These are phyloP conservation scores for Xylariomycetidae sp. DNA, from an alignment of 2,329 filamentous ascomycete genomes.

Conservation along the genomic window DNA sequence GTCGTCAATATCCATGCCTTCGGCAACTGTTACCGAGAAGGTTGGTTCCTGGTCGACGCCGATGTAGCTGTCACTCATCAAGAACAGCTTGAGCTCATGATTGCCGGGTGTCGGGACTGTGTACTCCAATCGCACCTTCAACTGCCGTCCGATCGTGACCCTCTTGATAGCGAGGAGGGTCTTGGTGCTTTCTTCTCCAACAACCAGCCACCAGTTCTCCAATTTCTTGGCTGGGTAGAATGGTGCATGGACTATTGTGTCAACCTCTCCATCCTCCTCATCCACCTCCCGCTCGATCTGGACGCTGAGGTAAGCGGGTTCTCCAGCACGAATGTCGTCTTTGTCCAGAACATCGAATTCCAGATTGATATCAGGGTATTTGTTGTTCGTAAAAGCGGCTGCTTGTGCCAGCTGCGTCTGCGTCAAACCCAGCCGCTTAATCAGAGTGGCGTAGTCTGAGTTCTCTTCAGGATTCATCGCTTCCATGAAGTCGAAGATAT, in stretches of 20 bases:
- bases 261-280: slow-evolving; percentile 63
- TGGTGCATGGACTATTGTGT: slow-evolving; percentile 84
- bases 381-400: slow-evolving; percentile 92
- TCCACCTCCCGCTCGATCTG: slow-evolving; percentile 79
- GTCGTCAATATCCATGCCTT: slow-evolving; percentile 93
- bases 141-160: slow-evolving; percentile 74
- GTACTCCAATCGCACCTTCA: slow-evolving; percentile 81
- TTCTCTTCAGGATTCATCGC: slow-evolving; percentile 97
- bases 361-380: slow-evolving; percentile 91
- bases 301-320: slow-evolving; percentile 77
- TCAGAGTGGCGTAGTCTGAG: slow-evolving; percentile 68
- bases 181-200: slow-evolving; percentile 87
- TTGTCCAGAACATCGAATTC: slow-evolving; percentile 82
- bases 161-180: slow-evolving; percentile 90
- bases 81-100: slow-evolving; percentile 82
- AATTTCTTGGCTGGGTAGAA: slow-evolving; percentile 91
- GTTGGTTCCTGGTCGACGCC: slow-evolving; percentile 94
- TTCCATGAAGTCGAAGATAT: slow-evolving; percentile 98
- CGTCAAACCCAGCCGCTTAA: slow-evolving; percentile 73
- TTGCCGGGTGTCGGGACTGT: slow-evolving; percentile 79
- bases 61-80: slow-evolving; percentile 97
- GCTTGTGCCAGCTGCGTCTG: slow-evolving; percentile 81
- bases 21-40: slow-evolving; percentile 79
- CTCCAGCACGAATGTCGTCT: slow-evolving; percentile 73
- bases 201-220: slow-evolving; percentile 98